Base-by-base conservation (phyloP, 257 asterid genomes). In the Jacaranda copaia region DNA sequence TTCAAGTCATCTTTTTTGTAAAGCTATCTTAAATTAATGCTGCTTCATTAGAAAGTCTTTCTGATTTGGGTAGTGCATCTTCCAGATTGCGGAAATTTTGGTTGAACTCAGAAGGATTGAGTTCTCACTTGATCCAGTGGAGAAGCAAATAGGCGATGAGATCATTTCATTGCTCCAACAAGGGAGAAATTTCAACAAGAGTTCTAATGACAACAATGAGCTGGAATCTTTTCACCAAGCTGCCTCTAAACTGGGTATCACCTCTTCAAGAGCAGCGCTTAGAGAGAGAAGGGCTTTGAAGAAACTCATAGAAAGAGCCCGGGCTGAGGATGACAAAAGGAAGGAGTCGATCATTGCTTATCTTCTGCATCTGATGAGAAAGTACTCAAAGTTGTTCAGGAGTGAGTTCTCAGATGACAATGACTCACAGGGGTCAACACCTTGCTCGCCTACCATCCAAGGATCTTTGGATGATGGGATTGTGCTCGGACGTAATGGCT, bases 371-470 rank as follows among this genome's bases (percentile, higher is more conserved):
- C 97, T 96, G 74, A 85, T 92, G 88, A 89, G 91, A 73, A 96
- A 96, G 86, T 96, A 96, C 81, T 96, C 98, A 6, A 93, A 93
- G 80, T 72, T 93, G 81, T 96, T 96, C 72, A 88, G 98, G 80
- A 92, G 88, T 55, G 99, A 96, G 38, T 82, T 92, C 69, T 96
- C 93, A 20, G 98, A 96, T 72, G 99, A 96, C 84, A 92, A 91
- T 75, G 99, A 96, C 72, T 96, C 98, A 19, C 99, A 92, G 81
- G 98, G 98, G 10, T 96, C 99, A 20, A 90, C 97, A 4, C 98
- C 98, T 80, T 96, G 98, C 82, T 96, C 99, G 10, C 99, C 99
- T 59, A 92, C 98, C 25, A 73, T 93, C 70, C 92, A 82, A 55
- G 97, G 95, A 62, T 87, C 89, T 10, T 84, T 90, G 59, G 97